Percentiles rank a stretch among this genome's conserved stretches.
Evolutionary conservation across 495 filamentous ascomycete genomes (phyloP).

Genomic region (Jackrogersella multiformis): DNA sequence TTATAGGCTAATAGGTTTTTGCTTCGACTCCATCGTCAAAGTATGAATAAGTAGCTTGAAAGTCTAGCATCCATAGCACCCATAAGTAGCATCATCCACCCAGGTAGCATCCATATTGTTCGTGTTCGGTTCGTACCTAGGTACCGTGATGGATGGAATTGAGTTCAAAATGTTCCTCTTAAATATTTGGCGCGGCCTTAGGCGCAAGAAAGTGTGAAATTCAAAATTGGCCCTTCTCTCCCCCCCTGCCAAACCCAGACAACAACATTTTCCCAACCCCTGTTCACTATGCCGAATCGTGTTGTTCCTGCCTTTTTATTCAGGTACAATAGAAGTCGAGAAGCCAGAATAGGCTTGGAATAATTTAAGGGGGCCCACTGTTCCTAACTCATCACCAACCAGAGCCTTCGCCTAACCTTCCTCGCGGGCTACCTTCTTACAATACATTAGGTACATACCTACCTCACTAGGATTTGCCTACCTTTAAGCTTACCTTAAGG

Average conservation of each 20-base stretch:
- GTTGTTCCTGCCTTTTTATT: conserved; percentile 36
- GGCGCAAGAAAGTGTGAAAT: conserved; percentile 16
- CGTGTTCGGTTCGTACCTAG: neutral
- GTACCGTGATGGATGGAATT: neutral
- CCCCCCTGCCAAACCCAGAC: conserved; percentile 39
- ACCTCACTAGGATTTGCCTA: conserved; percentile 1
- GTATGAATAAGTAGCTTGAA: neutral
- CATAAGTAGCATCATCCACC: neutral
- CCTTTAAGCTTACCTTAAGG: conserved; percentile 1
- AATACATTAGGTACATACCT: conserved; percentile 29
- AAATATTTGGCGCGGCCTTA: conserved; percentile 13
- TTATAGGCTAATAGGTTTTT: no score
- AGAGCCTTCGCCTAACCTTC: conserved; percentile 16
- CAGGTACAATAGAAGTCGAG: conserved; percentile 35
- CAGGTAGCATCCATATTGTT: no score
- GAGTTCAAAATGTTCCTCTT: neutral
- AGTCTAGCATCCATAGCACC: neutral
- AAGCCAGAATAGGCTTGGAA: conserved; percentile 39
- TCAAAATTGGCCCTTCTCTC: conserved; percentile 18
- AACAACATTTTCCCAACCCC: conserved; percentile 33
- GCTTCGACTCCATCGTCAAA: neutral
- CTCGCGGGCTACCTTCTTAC: conserved; percentile 13
- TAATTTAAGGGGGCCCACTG: conserved; percentile 38
- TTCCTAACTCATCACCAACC: conserved; percentile 32
- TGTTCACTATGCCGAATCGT: conserved; percentile 35